Evolutionary conservation across 306 rosid species (phyloP), one percentile per base, ranked within the genome.

Genomic region (Vigna radiata): DNA sequence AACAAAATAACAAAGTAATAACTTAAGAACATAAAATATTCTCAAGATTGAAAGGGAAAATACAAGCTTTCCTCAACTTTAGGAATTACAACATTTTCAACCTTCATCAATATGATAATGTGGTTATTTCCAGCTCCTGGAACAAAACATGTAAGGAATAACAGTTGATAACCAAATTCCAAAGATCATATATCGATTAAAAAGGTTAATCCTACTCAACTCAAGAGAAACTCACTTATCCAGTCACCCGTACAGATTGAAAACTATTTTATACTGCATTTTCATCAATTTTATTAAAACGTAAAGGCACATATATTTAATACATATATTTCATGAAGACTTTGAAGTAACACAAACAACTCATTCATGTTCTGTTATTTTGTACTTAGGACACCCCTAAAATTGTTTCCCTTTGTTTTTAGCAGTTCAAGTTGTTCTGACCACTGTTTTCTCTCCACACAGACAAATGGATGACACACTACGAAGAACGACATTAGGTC

Each of bases 231-330:
- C 46, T 43, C 44, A 59, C 39, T 72, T 29, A 53, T 25, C 55
- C 69, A 44, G 27, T 14, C 53, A n/a, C 47, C 69, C 16, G 2
- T 11, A 74, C 11, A 12, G 31, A 68, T 27, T 62, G 49, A 56
- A 64, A 27, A 66, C 50, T 65, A 76, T 63, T 59, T 33, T 41
- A 53, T 49, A 80, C 48, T 39, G 2, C 69, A 76, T 43, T 23
- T 25, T 14, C 71, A 79, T 47, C 73, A 83, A 77, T n/a, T 46
- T 46, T 21, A 64, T 43, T 23, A 52, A 68, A 61, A 36, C 65
- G 68, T 21, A 52, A 65, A 74, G 78, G 37, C 49, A 73, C 54
- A 70, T 73, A 49, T 27, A 79, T 69, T 21, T 11, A 27, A 80
- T 73, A 49, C 37, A 33, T 27, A 65, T 21, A 65, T 77, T 69